Evolutionary conservation across 2,329 filamentous ascomycete genomes (phyloP), one percentile per base, ranked within the genome.

Genomic region (Colletotrichum lupini): DNA sequence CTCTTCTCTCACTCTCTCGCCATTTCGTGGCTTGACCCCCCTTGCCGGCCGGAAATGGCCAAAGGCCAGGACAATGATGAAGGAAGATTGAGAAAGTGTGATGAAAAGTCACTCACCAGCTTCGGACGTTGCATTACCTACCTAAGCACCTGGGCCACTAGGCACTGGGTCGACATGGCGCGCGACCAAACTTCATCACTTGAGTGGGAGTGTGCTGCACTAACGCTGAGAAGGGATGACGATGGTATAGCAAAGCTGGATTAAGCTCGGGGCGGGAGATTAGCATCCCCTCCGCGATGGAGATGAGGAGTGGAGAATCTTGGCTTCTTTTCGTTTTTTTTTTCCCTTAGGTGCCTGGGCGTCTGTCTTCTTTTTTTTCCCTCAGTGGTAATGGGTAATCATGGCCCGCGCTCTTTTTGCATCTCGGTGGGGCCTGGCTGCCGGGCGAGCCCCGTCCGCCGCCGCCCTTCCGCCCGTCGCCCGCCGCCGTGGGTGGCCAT

Each of bases 221-320:
- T 57, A 26, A 58, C 32, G 28, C 11, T 57, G 37, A 58, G 67
- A 69, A 59, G 28, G 22, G 53, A 49, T 49, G 46, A 30, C 24
- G n/a, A 53, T 42, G 6, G 28, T 22, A 37, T 37, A 66, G 35
- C 30, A 24, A 26, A 49, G 24, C 67, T 37, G 37, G 42, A 59
- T 58, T 70, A 70, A 66, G 67, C 67, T 66, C 37, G 37, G 42
- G 19, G 30, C 52, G 53, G 37, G 61, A 59, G 28, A 66, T 69
- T 66, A 49, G 61, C 53, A 59, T 26, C 37, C 46, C 61, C 52
- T 65, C 60, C 28, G 37, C 49, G 67, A 69, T 69, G 60, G 67
- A 52, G 67, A 69, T 65, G 60, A 61, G 28, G 12, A 37, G 53
- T 42, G 19, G 35, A 26, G 28, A 32, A 11, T 57, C 30, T 66